A percentile compares a stretch with the other conserved stretches of the same genome.
Evolutionary conservation across 2,329 filamentous ascomycete genomes (phyloP).

Genomic region (Pseudocercospora crystallina): DNA sequence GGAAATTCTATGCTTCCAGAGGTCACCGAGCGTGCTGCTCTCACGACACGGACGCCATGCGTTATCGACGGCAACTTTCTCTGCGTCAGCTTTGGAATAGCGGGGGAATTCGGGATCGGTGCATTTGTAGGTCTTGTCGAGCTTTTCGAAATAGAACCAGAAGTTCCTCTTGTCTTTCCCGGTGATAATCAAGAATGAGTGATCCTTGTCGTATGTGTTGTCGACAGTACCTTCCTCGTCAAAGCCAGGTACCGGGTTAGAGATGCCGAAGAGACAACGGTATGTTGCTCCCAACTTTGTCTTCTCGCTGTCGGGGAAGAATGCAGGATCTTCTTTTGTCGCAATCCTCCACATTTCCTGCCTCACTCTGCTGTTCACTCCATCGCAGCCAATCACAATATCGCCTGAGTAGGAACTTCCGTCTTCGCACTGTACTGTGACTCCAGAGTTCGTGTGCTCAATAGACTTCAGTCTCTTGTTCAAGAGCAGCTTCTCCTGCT

Average conservation of each 20-base stretch:
- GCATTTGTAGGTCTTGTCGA: slow-evolving; percentile 30
- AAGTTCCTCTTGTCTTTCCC: slow-evolving; percentile 36
- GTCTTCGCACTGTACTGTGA: slow-evolving; percentile 17
- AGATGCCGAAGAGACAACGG: slow-evolving; percentile 43
- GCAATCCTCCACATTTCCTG: slow-evolving; percentile 29
- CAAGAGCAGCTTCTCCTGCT: slow-evolving; percentile 18
- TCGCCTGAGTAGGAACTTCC: slow-evolving; percentile 19
- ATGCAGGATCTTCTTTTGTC: slow-evolving; percentile 10
- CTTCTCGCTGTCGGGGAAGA: slow-evolving; percentile 21
- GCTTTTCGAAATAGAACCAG: slow-evolving; percentile 40
- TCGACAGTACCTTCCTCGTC: slow-evolving; percentile 20
- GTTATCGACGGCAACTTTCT: slow-evolving; percentile 29
- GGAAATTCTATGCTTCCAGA: slow-evolving; percentile 32
- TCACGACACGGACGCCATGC: slow-evolving; percentile 25
- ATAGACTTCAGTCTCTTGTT: slow-evolving; percentile 14
- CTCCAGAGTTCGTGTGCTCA: slow-evolving; percentile 9
- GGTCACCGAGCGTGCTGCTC: slow-evolving; percentile 31
- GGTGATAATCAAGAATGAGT: slow-evolving; percentile 31
- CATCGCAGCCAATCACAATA: slow-evolving; percentile 32
- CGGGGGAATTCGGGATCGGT: slow-evolving; percentile 35
- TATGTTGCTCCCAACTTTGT: slow-evolving; percentile 29
- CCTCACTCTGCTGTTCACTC: slow-evolving; percentile 27
- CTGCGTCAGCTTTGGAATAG: slow-evolving; percentile 37
- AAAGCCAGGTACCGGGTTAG: slow-evolving; percentile 28
- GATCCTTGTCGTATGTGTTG: slow-evolving; percentile 25